These are phyloP conservation scores for Furcasterigmium furcatum DNA, from an alignment of 2,329 filamentous ascomycete species.

Conservation along the genomic window DNA sequence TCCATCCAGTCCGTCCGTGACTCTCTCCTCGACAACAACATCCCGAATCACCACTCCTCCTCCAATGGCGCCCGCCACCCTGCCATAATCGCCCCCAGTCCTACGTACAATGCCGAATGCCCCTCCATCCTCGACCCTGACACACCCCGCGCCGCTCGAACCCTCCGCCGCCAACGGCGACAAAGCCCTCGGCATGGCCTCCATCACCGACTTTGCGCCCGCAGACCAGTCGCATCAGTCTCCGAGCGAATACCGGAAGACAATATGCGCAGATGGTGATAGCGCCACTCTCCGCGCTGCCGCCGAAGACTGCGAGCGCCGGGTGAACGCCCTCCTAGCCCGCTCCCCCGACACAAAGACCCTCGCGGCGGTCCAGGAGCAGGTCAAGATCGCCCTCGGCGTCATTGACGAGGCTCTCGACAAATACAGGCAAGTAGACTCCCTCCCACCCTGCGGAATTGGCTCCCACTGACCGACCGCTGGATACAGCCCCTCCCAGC, in stretches of 20 bases:
- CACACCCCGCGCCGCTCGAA: neutral
- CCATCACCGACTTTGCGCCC: too few relatives aligned
- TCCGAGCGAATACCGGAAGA: too few relatives aligned
- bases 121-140: neutral
- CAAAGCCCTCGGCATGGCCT: too few relatives aligned
- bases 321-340: slow-evolving; percentile 62
- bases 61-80: neutral
- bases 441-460: slow-evolving; percentile 2
- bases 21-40: neutral
- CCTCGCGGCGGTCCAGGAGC: slow-evolving; percentile 65
- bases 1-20: too few relatives aligned
- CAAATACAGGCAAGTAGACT: slow-evolving; percentile 63
- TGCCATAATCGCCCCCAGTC: neutral
- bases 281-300: neutral
- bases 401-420: slow-evolving; percentile 74
- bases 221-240: too few relatives aligned
- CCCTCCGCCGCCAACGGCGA: neutral
- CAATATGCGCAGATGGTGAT: too few relatives aligned
- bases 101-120: neutral
- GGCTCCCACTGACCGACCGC: neutral
- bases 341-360: slow-evolving; percentile 53
- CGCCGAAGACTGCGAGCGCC: neutral
- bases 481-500: slow-evolving; percentile 61
- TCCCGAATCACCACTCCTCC: neutral
- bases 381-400: slow-evolving; percentile 68